Evolutionary conservation across 345 rosid genomes (phyloP).

Genomic region (Linum trigynum): DNA sequence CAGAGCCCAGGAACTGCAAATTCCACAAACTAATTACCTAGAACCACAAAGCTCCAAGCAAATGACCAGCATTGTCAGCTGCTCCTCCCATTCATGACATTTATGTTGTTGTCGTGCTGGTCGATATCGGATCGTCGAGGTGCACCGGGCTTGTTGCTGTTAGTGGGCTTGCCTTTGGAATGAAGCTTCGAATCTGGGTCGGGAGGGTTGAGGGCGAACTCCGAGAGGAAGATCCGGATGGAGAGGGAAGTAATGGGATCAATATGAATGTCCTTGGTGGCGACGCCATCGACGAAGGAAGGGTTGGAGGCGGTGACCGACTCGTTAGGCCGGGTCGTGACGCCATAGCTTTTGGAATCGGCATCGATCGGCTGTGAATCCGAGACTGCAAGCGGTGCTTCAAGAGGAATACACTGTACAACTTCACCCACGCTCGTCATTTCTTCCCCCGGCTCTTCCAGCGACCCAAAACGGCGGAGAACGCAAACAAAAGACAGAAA

Average conservation of each 20-base stretch:
- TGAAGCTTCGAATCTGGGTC: slow-evolving; percentile 30
- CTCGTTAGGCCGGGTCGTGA: slow-evolving; percentile 76
- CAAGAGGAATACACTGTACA: slow-evolving; percentile 78
- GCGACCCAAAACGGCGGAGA: neutral
- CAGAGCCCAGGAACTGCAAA: too few relatives aligned
- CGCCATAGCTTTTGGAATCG: slow-evolving; percentile 47
- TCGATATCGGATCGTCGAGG: slow-evolving; percentile 2
- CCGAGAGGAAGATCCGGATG: slow-evolving; percentile 83
- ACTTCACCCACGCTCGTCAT: slow-evolving; percentile 90
- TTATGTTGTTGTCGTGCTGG: neutral
- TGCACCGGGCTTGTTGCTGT: neutral
- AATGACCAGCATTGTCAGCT: slow-evolving; percentile 46
- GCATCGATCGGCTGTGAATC: slow-evolving; percentile 38
- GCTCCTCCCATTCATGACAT: slow-evolving; percentile 7
- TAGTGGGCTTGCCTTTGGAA: slow-evolving; percentile 11
- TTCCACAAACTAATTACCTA: too few relatives aligned
- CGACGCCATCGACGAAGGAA: slow-evolving; percentile 76
- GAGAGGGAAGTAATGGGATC: slow-evolving; percentile 76
- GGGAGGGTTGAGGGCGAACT: slow-evolving; percentile 59
- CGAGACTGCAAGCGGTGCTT: slow-evolving; percentile 76
- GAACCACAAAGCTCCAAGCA: slow-evolving; percentile 4
- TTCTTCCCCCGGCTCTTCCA: too few relatives aligned
- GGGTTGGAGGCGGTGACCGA: slow-evolving; percentile 66
- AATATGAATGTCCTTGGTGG: slow-evolving; percentile 92
- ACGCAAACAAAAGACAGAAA: neutral